Percentiles rank a stretch among this genome's conserved stretches.
phyloP scores from a whole-genome alignment of 345 rosid species.

The Linum usitatissimum region DNA sequence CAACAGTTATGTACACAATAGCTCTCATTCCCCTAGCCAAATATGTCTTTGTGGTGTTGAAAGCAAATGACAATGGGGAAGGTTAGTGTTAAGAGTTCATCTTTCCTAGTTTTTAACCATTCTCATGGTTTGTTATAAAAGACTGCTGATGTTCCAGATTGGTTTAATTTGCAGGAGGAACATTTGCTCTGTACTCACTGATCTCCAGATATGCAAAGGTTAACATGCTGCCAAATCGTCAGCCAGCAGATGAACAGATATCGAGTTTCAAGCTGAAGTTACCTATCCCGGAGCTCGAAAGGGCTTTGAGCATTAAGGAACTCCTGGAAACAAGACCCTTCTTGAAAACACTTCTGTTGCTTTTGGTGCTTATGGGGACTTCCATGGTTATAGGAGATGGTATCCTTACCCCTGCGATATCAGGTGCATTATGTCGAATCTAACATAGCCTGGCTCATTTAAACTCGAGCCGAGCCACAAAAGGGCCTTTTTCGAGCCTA shows the following conservation, averaged over 20 bases:
- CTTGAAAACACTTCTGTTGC: conserved; percentile 61
- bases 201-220: conserved; percentile 88
- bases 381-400: conserved; percentile 98
- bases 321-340: conserved; percentile 55
- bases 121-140: not conserved
- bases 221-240: conserved; percentile 80
- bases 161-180: conserved; percentile 63
- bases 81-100: conserved; percentile 27
- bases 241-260: conserved; percentile 84
- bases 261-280: conserved; percentile 84
- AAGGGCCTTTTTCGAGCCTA: no score
- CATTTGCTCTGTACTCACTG: conserved; percentile 85
- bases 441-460: not conserved
- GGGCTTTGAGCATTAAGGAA: conserved; percentile 77
- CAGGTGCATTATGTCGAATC: conserved; percentile 37
- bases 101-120: not conserved
- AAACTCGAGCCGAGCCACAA: no score
- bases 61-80: conserved; percentile 95
- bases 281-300: conserved; percentile 88
- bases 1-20: conserved; percentile 84
- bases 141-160: not conserved
- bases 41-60: conserved; percentile 87
- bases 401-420: conserved; percentile 89
- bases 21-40: conserved; percentile 80
- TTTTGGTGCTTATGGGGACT: conserved; percentile 90